Percentiles rank a stretch among this genome's conserved stretches.
Conservation (phyloP, 768 basidiomycete genomes). For the Cubamyces lactineus region DNA sequence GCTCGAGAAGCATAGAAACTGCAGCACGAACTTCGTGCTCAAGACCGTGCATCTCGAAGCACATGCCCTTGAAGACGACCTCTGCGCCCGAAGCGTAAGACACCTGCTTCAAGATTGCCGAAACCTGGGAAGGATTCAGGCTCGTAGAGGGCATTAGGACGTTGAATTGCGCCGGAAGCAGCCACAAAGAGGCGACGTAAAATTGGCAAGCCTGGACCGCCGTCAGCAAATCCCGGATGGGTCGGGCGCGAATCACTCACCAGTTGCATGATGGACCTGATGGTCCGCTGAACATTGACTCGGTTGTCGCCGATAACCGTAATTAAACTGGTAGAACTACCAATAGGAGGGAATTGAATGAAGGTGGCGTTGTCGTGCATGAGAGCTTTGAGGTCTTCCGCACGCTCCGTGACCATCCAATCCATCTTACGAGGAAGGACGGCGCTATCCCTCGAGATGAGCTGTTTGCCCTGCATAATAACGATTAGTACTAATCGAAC, state of each 20-base stretch:
- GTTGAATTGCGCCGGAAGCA: constrained; percentile 92
- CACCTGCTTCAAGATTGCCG: constrained; percentile 84
- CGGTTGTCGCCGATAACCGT: constrained; percentile 93
- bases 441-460: constrained; percentile 91
- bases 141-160: constrained; percentile 83
- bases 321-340: constrained; percentile 90
- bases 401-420: constrained; percentile 97
- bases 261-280: constrained; percentile 92
- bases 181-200: constrained; percentile 97
- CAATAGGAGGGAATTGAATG: constrained; percentile 90
- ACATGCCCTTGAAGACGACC: constrained; percentile 95
- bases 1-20: constrained; percentile 82
- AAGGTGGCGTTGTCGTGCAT: constrained; percentile 98
- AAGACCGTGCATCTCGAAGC: constrained; percentile 95
- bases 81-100: constrained; percentile 89
- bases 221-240: background rate
- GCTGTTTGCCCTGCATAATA: constrained; percentile 73
- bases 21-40: constrained; percentile 90
- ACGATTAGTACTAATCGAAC: background rate
- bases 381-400: constrained; percentile 87
- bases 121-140: constrained; percentile 81
- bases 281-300: constrained; percentile 92
- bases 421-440: constrained; percentile 96
- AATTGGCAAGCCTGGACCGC: constrained; percentile 81
- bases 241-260: constrained; percentile 49